These are phyloP conservation scores for Picochlorum costavermella DNA, from an alignment of 139 green algal genomes.

Conservation along the genomic window DNA sequence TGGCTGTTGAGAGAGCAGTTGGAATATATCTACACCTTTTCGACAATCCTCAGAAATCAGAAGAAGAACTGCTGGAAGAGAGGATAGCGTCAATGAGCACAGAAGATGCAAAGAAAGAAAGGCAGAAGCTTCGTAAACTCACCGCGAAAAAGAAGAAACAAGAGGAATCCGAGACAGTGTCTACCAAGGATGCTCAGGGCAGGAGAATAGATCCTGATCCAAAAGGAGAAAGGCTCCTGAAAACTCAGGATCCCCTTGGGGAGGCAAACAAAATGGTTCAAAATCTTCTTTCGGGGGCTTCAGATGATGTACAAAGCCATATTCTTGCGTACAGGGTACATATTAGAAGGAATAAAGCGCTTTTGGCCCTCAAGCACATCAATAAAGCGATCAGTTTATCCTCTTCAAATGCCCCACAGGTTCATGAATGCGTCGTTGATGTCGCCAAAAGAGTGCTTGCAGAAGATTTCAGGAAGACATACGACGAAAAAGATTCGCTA, in stretches of 20 bases:
- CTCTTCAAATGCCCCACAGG: slow-evolving; percentile 41
- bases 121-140: slow-evolving; percentile 33
- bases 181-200: slow-evolving; percentile 26
- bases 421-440: slow-evolving; percentile 52
- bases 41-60: slow-evolving; percentile 32
- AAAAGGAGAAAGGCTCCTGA: slow-evolving; percentile 66
- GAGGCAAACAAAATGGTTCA: slow-evolving; percentile 81
- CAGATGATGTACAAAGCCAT: slow-evolving; percentile 40
- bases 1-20: slow-evolving; percentile 52
- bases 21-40: slow-evolving; percentile 61
- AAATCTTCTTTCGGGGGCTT: slow-evolving; percentile 51
- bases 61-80: slow-evolving; percentile 33
- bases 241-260: slow-evolving; percentile 62
- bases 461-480: no score
- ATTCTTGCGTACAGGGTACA: slow-evolving; percentile 62
- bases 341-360: slow-evolving; percentile 46
- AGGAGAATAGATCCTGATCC: slow-evolving; percentile 73
- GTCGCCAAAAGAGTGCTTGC: neutral
- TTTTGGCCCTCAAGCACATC: slow-evolving; percentile 73
- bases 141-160: slow-evolving; percentile 36
- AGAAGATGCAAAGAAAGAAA: slow-evolving; percentile 61
- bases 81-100: slow-evolving; percentile 50
- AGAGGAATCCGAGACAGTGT: slow-evolving; percentile 21
- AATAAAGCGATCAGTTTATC: slow-evolving; percentile 46
- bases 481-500: no score